Conservation (phyloP, 169 alveolate genomes). For the Eimeria nieschulzi region DNA sequence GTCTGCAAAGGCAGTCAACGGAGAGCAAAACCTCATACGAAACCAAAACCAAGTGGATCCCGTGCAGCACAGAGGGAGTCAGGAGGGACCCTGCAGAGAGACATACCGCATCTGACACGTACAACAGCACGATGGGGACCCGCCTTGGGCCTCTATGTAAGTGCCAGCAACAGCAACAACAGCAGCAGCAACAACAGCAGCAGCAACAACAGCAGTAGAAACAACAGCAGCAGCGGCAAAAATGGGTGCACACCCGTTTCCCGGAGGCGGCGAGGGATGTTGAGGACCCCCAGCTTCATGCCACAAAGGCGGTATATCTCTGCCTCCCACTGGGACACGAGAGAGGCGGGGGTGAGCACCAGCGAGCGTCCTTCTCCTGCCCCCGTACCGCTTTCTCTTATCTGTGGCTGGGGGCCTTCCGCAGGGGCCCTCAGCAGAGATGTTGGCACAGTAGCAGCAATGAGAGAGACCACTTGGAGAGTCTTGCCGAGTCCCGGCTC, state of each 20-base stretch:
- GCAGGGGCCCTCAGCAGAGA: background rate
- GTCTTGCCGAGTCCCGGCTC: background rate
- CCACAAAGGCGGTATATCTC: background rate
- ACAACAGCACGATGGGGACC: background rate
- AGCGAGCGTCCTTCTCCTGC: background rate
- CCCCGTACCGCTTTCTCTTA: background rate
- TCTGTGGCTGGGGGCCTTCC: background rate
- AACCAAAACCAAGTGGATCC: background rate
- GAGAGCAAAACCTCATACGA: background rate
- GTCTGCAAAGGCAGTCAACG: slow-evolving; percentile 8
- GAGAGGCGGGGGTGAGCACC: slow-evolving; percentile 11
- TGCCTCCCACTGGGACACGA: background rate
- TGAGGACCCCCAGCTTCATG: background rate
- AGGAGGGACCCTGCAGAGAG: slow-evolving; percentile 7
- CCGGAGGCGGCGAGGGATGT: background rate
- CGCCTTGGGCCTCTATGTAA: background rate
- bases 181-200: background rate
- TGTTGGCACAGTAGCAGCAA: background rate
- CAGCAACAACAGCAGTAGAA: background rate
- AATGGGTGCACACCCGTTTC: background rate
- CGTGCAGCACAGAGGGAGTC: slow-evolving; percentile 3
- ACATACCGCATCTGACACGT: background rate
- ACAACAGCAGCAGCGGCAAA: background rate
- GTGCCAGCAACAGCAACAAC: background rate
- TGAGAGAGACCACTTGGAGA: background rate